Base-by-base conservation (phyloP, 768 basidiomycete genomes). In the Lactarius quietus region DNA sequence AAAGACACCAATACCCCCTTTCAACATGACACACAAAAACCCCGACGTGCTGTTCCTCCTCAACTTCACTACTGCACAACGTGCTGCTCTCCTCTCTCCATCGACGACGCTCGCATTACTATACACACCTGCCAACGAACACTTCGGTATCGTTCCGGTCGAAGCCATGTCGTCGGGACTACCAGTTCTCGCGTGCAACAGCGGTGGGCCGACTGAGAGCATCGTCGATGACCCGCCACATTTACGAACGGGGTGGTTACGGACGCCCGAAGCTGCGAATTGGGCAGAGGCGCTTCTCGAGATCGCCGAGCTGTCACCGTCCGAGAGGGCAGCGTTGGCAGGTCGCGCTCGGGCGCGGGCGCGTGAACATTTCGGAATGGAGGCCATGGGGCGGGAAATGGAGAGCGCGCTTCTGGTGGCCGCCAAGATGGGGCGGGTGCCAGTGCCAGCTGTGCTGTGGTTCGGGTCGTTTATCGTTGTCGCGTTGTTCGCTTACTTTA, bases 131-230 rank as follows among this genome's bases (percentile, higher is more conserved):
- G 79, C 84, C 9, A 96, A 96, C 74, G 96, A 99, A 72, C 96
- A 99, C 74, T 97, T 98, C 74, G 97, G 96, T 1, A 98, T 99
- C 69, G 95, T 89, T 0, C 96, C 97, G 2, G 84, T 98, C 3
- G 96, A 99, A 74, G 95, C 86, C 0, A 98, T 98, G 94, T 83
- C 86, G 9, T 95, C 91, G 55, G 93, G 94, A 3, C 75, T 98
- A 0, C 94, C 95, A 0, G 89, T 98, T 1, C 77, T 99, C 23
- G 95, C 95, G 0, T 93, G 90, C 70, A 77, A 92, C 72, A 87
- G 84, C 64, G 93, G 92, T 18, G 96, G 96, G 3, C 97, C 97
- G 10, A 91, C 86, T 1, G 97, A 99, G 77, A 96, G 90, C 61
- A 77, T 96, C 33, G 73, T 88, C n/a, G 78, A 78, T 63, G 48